Evolutionary conservation across 2,329 filamentous ascomycete genomes (phyloP).

Genomic region (Apiospora arundinis): DNA sequence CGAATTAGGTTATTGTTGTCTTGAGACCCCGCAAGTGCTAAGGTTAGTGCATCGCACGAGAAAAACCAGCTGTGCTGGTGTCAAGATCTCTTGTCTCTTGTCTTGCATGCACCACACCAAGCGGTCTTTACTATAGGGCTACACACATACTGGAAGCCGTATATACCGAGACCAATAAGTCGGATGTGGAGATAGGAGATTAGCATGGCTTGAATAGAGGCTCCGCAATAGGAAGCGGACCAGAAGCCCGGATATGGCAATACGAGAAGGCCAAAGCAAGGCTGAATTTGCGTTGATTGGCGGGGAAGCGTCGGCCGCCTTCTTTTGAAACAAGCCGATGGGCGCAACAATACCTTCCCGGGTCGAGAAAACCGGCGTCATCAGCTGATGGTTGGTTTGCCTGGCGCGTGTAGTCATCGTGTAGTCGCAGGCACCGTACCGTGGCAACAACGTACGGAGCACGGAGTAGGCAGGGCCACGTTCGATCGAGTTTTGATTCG

Average conservation of each 20-base stretch:
- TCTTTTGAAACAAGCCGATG: slow-evolving; percentile 15
- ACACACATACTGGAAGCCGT: background rate
- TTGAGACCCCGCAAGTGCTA: background rate
- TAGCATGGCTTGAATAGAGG: background rate
- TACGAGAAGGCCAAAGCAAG: slow-evolving; percentile 17
- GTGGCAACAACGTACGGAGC: no score
- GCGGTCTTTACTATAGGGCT: background rate
- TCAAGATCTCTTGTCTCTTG: background rate
- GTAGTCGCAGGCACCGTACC: no score
- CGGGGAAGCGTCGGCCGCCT: background rate
- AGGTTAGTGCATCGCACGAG: background rate
- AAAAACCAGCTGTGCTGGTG: background rate
- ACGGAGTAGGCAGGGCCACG: no score
- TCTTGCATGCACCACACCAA: no score
- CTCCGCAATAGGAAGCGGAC: background rate
- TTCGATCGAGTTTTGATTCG: background rate
- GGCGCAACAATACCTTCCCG: slow-evolving; percentile 3
- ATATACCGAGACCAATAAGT: background rate
- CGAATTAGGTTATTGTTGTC: background rate
- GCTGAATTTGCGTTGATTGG: slow-evolving; percentile 11
- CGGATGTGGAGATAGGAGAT: background rate
- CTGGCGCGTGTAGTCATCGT: slow-evolving; percentile 6
- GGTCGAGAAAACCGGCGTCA: background rate
- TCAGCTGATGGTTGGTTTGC: slow-evolving; percentile 8
- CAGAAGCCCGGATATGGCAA: slow-evolving; percentile 1